A percentile compares a stretch with the other conserved stretches of the same genome.
Evolutionary conservation across 192 early-diverging fungal species (phyloP).

Genomic region (Coemansia sp.): DNA sequence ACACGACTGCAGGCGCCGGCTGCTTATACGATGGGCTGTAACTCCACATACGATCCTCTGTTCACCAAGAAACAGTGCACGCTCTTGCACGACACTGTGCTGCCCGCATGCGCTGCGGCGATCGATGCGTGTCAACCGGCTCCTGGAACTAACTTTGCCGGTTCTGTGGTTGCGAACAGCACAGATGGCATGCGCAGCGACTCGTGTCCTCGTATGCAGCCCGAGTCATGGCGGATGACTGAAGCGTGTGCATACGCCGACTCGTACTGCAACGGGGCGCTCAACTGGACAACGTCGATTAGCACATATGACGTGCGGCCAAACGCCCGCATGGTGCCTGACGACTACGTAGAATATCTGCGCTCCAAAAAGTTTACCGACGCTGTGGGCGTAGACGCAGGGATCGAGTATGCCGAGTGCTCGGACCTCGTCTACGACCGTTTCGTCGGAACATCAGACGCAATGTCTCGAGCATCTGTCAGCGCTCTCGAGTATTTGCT

Average conservation of each 20-base stretch:
- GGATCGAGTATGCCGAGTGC: slow-evolving; percentile 43
- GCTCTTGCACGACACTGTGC: slow-evolving; percentile 46
- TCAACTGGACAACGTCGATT: slow-evolving; percentile 58
- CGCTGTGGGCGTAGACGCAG: slow-evolving; percentile 56
- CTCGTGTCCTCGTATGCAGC: slow-evolving; percentile 10
- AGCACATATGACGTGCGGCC: slow-evolving; percentile 70
- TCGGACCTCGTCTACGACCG: slow-evolving; percentile 57
- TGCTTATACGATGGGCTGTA: slow-evolving; percentile 47
- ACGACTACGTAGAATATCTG: slow-evolving; percentile 64
- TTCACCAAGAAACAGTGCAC: slow-evolving; percentile 25
- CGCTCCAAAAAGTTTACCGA: slow-evolving; percentile 48
- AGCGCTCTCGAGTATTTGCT: slow-evolving; percentile 57
- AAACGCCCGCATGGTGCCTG: slow-evolving; percentile 56
- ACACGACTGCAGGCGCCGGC: slow-evolving; percentile 32
- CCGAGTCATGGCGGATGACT: slow-evolving; percentile 23
- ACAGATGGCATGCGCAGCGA: slow-evolving; percentile 21
- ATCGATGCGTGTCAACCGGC: slow-evolving; percentile 49
- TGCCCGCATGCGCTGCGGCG: slow-evolving; percentile 48
- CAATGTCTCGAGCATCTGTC: slow-evolving; percentile 49
- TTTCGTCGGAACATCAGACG: slow-evolving; percentile 48
- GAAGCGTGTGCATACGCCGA: slow-evolving; percentile 28
- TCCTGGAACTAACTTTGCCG: slow-evolving; percentile 21
- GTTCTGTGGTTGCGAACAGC: slow-evolving; percentile 15
- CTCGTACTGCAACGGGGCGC: slow-evolving; percentile 40
- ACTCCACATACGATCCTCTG: slow-evolving; percentile 41